phyloP scores from a whole-genome alignment of 306 rosid species.

The Echinosophora koreensis region DNA sequence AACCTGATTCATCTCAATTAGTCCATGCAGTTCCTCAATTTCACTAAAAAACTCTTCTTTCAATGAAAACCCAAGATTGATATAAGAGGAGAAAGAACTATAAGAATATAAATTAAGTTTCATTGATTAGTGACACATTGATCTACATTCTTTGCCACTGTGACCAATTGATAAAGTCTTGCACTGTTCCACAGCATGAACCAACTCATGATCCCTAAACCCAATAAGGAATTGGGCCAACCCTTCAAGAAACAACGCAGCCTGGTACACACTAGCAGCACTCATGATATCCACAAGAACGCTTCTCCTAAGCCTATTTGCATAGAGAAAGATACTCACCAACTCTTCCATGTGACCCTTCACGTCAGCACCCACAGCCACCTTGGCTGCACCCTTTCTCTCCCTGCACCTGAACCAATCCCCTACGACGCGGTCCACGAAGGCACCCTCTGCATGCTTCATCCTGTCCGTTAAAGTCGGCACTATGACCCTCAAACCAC shows the following conservation, averaged over 20 bases:
- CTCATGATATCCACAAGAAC: conserved; percentile 69
- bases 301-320: conserved; percentile 69
- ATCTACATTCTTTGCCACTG: conserved; percentile 1
- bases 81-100: too few relatives aligned
- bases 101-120: conserved; percentile 7
- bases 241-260: conserved; percentile 72
- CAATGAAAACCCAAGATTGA: background rate
- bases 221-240: conserved; percentile 73
- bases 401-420: conserved; percentile 53
- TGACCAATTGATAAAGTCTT: conserved; percentile 9
- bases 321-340: conserved; percentile 65
- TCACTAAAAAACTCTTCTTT: background rate
- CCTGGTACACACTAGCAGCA: conserved; percentile 57
- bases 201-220: conserved; percentile 57
- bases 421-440: conserved; percentile 53
- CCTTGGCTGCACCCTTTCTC: conserved; percentile 42
- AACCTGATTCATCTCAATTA: background rate
- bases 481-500: conserved; percentile 68
- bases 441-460: conserved; percentile 52
- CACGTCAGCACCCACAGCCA: conserved; percentile 50
- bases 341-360: conserved; percentile 64
- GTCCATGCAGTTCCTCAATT: background rate
- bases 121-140: conserved; percentile 14
- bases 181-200: conserved; percentile 48
- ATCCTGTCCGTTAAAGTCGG: conserved; percentile 55